These are phyloP conservation scores for Blastobotrys capitulatus DNA, from an alignment of 1,139 yeast genomes.

Conservation along the genomic window DNA sequence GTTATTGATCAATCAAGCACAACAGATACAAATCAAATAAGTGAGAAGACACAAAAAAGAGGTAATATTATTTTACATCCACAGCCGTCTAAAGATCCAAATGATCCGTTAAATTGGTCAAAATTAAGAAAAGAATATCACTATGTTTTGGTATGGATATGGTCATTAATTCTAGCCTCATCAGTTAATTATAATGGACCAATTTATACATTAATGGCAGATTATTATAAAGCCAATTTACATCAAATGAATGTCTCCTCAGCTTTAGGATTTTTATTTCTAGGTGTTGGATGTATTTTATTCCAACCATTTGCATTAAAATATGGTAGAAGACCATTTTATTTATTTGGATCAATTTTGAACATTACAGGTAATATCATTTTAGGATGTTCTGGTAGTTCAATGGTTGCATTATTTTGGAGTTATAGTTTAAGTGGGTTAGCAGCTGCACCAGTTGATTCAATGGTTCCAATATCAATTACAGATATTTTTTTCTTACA, in stretches of 20 bases:
- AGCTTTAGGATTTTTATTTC: constrained; percentile 43
- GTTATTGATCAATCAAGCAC: constrained; percentile 44
- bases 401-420: constrained; percentile 34
- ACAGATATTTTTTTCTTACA: constrained; percentile 54
- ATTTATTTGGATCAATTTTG: constrained; percentile 29
- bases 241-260: constrained; percentile 45
- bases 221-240: constrained; percentile 19
- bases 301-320: constrained; percentile 49
- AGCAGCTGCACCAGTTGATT: constrained; percentile 50
- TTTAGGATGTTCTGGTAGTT: constrained; percentile 13
- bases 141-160: constrained; percentile 6
- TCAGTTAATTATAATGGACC: constrained; percentile 9
- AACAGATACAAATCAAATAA: constrained; percentile 7
- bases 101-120: constrained; percentile 68
- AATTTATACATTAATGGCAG: constrained; percentile 1
- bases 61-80: constrained; percentile 52
- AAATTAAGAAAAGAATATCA: constrained; percentile 7
- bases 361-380: constrained; percentile 28
- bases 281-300: constrained; percentile 47
- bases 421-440: constrained; percentile 42
- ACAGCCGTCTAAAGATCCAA: constrained; percentile 70
- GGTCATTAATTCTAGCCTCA: constrained; percentile 9
- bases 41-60: constrained; percentile 18
- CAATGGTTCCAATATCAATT: constrained; percentile 44
- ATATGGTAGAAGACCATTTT: constrained; percentile 50